Evolutionary conservation across 805 yeast species (phyloP), one percentile per base, ranked within the genome.

Genomic region (Schwanniomyces polymorphus): DNA sequence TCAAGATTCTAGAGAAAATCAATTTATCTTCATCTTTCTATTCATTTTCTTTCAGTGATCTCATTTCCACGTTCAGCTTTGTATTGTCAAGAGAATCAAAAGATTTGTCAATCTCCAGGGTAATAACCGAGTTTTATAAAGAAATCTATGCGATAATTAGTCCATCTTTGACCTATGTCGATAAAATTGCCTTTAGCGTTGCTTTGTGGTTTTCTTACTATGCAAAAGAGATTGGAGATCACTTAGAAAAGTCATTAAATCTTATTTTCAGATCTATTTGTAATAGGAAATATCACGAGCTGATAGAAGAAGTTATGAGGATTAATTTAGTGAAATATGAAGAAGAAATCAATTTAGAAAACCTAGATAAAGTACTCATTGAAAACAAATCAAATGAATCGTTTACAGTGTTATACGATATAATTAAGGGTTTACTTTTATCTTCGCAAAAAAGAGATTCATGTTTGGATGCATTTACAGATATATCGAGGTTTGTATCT

Each of bases 21-120:
- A 42, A 68, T 16, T 40, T 48, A 0, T 42, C 82, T n/a, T 78
- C 78, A 48, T 61, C 62, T 26, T 79, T 83, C 50, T 91, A 89
- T 61, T 78, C 77, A 42, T 81, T 86, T 53, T 69, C 89, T 0
- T 68, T 85, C 28, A 68, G 72, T 6, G 48, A 52, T 2, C 66
- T 62, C 45, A 50, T 64, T 18, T 43, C 43, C 1, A 41, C 54
- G 2, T 66, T 63, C 46, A 41, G 46, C 28, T 41, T 38, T 27
- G 54, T 44, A 5, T 56, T 59, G 27, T 25, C 39, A 9, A 52
- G 56, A 7, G 17, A 47, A 2, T 56, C 69, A 7, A 65, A 41
- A 2, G 27, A 17, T 3, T 17, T 35, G 5, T 23, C 38, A 3
- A 21, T 72, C 3, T 55, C 59, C 0, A 51, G 56, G 1, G 56